Percentiles rank a stretch among this genome's conserved stretches.
These are phyloP conservation scores for Diaporthe citri DNA, from an alignment of 2,329 filamentous ascomycete genomes.

Conservation along the genomic window DNA sequence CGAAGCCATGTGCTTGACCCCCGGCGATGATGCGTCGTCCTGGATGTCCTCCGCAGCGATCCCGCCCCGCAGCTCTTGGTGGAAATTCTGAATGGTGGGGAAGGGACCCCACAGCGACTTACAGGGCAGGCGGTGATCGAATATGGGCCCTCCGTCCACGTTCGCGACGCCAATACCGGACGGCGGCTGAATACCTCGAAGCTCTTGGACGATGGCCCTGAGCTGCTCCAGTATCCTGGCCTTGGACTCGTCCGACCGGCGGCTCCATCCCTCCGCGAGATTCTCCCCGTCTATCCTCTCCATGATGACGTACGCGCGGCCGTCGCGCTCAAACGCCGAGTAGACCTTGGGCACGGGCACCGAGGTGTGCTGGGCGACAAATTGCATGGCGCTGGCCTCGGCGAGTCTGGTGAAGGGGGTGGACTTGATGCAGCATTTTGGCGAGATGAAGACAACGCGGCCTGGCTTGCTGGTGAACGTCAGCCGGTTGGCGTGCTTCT, in stretches of 20 bases:
- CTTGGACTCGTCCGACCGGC: conserved; percentile 18
- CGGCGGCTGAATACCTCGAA: neutral
- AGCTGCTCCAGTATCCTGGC: conserved; percentile 6
- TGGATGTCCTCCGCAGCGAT: conserved; percentile 17
- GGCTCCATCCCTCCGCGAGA: neutral
- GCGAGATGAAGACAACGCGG: conserved; percentile 18
- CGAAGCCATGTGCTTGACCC: conserved; percentile 12
- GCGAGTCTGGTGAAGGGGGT: conserved; percentile 27
- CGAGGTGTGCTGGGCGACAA: conserved; percentile 10
- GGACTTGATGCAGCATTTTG: conserved; percentile 26
- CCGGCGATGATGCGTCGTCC: conserved; percentile 30
- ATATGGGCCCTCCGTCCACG: conserved; percentile 27
- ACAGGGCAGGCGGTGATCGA: conserved; percentile 15
- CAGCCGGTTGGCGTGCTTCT: conserved; percentile 21
- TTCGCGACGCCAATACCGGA: neutral
- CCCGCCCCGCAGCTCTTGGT: conserved; percentile 11
- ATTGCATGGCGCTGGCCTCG: conserved; percentile 30
- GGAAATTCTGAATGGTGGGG: conserved; percentile 26
- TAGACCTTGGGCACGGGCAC: conserved; percentile 35
- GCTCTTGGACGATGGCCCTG: neutral
- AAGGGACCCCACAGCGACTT: conserved; percentile 28
- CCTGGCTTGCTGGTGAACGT: neutral
- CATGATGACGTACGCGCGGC: conserved; percentile 22
- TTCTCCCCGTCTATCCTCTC: conserved; percentile 26
- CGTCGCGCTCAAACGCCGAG: conserved; percentile 22